Evolutionary conservation across 768 basidiomycete genomes (phyloP), one percentile per base, ranked within the genome.

Genomic region (Suillus spraguei): DNA sequence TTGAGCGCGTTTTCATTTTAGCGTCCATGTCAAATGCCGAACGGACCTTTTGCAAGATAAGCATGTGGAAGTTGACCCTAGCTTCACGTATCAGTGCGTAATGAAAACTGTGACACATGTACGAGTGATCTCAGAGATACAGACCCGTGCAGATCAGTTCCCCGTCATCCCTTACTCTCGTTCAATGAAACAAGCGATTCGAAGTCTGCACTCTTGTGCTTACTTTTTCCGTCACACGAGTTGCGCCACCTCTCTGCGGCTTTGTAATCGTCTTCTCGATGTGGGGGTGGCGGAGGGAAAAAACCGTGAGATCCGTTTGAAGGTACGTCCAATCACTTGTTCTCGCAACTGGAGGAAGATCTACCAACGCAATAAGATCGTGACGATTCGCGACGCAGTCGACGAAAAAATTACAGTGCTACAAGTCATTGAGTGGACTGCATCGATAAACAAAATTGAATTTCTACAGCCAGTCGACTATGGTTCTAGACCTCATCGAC

Each of bases 21-120:
- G 9, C 4, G 16, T 50, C 7, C 16, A 28, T 28, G 16, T 17
- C 9, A 50, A 9, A 32, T 9, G 1, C 24, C 9, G 28, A 8
- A 50, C 49, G 49, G 49, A 50, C 24, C 49, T 24, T 50, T 10
- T 50, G 49, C 16, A 5, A 50, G 49, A 50, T 50, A 50, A 50
- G 49, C 8, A 50, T 9, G 16, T 16, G 16, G 24, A 50, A 50
- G 49, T 50, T 28, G 32, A 50, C 49, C 17, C 16, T 9, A 9
- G 24, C 0, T 32, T 50, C 28, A 32, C 49, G 49, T 49, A 28
- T 28, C 47, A 4, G 47, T 50, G 28, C 49, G 28, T 28, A 32
- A 50, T 32, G 49, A 32, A 50, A 24, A 16, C 22, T 14, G 24
- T 16, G 13, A 1, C 46, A 14, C 46, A 4, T 50, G 49, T 28